Conservation (phyloP, 2,329 filamentous ascomycete species). For the Helotiales sp. region DNA sequence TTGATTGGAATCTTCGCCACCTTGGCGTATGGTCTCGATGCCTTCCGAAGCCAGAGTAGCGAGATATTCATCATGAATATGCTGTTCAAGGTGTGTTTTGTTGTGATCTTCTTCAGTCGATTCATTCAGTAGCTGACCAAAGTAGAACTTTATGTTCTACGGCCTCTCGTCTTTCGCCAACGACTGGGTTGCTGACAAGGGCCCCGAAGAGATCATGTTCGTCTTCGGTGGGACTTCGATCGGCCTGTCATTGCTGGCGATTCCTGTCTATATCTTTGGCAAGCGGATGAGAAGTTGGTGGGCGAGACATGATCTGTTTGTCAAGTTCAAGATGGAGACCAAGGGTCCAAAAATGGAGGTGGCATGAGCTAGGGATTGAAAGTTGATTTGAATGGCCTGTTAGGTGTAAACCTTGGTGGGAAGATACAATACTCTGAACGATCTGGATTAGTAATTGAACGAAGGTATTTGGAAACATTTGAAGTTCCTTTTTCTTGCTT, state of each 20-base stretch:
- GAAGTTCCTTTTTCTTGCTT: not conserved
- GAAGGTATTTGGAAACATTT: too few relatives aligned
- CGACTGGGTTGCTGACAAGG: slow-evolving; percentile 45
- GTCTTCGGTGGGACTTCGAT: slow-evolving; percentile 41
- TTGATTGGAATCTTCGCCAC: slow-evolving; percentile 43
- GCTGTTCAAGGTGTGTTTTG: slow-evolving; percentile 45
- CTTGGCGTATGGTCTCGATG: slow-evolving; percentile 45
- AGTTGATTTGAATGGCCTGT: not conserved
- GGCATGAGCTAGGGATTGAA: not conserved
- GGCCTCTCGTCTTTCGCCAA: slow-evolving; percentile 49
- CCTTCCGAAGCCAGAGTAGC: slow-evolving; percentile 47
- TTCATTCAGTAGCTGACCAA: not conserved
- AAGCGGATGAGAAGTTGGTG: slow-evolving; percentile 37
- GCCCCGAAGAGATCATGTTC: slow-evolving; percentile 46
- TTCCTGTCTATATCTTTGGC: slow-evolving; percentile 39
- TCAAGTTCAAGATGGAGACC: slow-evolving; percentile 20
- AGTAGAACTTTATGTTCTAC: slow-evolving; percentile 48
- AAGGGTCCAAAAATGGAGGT: slow-evolving; percentile 18
- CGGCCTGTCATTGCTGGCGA: slow-evolving; percentile 23
- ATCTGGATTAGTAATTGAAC: not conserved
- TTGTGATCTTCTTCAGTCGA: not conserved
- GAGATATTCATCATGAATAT: slow-evolving; percentile 52
- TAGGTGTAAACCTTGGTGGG: not conserved
- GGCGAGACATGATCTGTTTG: slow-evolving; percentile 20
- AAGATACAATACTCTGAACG: not conserved